phyloP scores from a whole-genome alignment of 75 land plant genomes.

The Sequoiadendron giganteum region DNA sequence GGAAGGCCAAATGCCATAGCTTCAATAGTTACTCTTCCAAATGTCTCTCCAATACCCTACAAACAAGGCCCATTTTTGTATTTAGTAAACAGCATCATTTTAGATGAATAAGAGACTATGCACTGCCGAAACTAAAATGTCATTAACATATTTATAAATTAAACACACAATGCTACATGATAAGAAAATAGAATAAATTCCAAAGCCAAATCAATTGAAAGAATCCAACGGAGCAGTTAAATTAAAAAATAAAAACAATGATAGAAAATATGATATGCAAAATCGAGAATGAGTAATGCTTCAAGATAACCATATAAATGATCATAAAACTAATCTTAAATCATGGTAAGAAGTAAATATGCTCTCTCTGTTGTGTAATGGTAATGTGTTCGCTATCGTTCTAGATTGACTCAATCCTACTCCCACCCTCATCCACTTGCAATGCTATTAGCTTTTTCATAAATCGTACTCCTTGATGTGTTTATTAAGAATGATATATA shows the following conservation, averaged over 20 bases:
- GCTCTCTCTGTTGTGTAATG: constrained; percentile 9
- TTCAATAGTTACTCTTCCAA: constrained; percentile 98
- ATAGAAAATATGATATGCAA: background rate
- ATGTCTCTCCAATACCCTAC: constrained; percentile 97
- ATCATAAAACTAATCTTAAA: background rate
- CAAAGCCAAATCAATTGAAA: background rate
- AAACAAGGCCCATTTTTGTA: constrained; percentile 2
- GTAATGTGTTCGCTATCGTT: too few species aligned
- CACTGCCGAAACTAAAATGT: background rate
- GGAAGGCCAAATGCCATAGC: constrained; percentile 99
- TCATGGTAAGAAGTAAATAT: constrained; percentile 9
- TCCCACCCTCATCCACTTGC: too few species aligned
- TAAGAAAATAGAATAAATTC: background rate
- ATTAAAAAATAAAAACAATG: background rate
- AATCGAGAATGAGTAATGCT: background rate
- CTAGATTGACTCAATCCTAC: too few species aligned
- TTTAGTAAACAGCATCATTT: background rate
- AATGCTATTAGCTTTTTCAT: too few species aligned
- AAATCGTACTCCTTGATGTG: too few species aligned
- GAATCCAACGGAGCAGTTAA: background rate
- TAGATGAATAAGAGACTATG: background rate
- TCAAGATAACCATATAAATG: background rate
- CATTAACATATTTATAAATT: background rate
- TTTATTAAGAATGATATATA: too few species aligned
- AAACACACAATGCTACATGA: background rate